A percentile compares a stretch with the other conserved stretches of the same genome.
Evolutionary conservation across 1,284 basidiomycete genomes (phyloP).

Genomic region (Inonotus obliquus): DNA sequence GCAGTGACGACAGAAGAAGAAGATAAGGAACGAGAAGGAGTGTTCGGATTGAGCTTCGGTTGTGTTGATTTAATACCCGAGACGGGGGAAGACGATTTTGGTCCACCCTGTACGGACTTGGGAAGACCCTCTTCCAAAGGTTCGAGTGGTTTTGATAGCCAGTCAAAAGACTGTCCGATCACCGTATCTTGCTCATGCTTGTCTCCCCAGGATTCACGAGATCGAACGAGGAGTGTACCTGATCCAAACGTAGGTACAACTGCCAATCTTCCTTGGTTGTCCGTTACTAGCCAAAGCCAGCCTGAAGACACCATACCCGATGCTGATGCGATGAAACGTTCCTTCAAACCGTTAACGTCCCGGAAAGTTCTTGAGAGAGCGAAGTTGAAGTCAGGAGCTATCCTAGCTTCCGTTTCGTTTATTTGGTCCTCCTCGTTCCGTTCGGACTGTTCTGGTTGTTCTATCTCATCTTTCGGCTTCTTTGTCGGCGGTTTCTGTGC

Average conservation of each 20-base stretch:
- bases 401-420: no score
- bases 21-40: slow-evolving; percentile 26
- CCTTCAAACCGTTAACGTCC: slow-evolving; percentile 67
- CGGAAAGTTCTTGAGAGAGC: slow-evolving; percentile 55
- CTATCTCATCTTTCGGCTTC: slow-evolving; percentile 45
- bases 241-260: slow-evolving; percentile 85
- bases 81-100: slow-evolving; percentile 28
- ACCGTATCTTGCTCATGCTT: not conserved
- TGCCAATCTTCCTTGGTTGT: slow-evolving; percentile 59
- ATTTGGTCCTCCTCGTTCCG: no score
- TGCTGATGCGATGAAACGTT: slow-evolving; percentile 71
- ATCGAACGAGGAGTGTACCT: slow-evolving; percentile 82
- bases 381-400: slow-evolving; percentile 34
- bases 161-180: not conserved
- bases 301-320: slow-evolving; percentile 79
- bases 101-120: not conserved
- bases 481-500: slow-evolving; percentile 23
- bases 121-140: not conserved
- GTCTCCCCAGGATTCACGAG: slow-evolving; percentile 30
- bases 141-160: not conserved
- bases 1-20: slow-evolving; percentile 8
- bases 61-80: slow-evolving; percentile 28
- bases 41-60: slow-evolving; percentile 25
- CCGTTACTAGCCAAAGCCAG: slow-evolving; percentile 85
- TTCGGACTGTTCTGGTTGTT: no score